Base-by-base conservation (phyloP, 495 filamentous ascomycete genomes). In the Penicillium taxi region DNA sequence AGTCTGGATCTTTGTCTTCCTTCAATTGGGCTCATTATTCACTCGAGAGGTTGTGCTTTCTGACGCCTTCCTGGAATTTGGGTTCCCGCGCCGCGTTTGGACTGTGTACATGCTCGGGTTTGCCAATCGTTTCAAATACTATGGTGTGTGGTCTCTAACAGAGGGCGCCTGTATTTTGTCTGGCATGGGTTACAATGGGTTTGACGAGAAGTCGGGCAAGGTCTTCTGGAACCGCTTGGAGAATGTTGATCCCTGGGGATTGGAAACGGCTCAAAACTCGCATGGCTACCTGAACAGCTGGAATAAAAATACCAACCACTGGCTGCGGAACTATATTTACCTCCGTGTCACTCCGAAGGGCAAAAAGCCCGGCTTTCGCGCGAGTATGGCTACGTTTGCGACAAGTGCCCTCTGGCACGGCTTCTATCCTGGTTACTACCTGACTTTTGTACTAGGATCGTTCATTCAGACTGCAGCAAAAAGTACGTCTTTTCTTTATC, bases 301-400 rank as follows among this genome's bases (percentile, higher is more conserved):
- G 91, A 98, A 98, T 61, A 91, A 93, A 70, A 98, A 98, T 60
- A 96, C 91, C 12, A 98, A 95, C 59, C 78, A 85, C 49, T 98
- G 91, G 91, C 65, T 98, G 38, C 79, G 90, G 23, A 94, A 96
- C 56, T 96, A 94, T 53, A 69, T 98, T 42, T 98, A 96, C 54
- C 70, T 98, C 26, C 82, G 91, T 12, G 93, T 98, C 2, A 98
- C 91, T 4, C 91, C 91, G 3, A 83, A 83, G 46, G 91, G 91
- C 33, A 91, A 84, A 71, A 98, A 96, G 56, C 91, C 91, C 6
- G 91, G 91, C 2, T 98, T 98, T 67, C 73, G 90, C 32, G 93
- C 91, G 21, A 95, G 82, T 53, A 59, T 98, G 71, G 89, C 87
- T 2, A 98, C 91, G 0, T 98, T 98, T 50, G 74, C 76, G 6